Base-by-base conservation (phyloP, 176 grass and related monocot species). In the Avena atlantica region DNA sequence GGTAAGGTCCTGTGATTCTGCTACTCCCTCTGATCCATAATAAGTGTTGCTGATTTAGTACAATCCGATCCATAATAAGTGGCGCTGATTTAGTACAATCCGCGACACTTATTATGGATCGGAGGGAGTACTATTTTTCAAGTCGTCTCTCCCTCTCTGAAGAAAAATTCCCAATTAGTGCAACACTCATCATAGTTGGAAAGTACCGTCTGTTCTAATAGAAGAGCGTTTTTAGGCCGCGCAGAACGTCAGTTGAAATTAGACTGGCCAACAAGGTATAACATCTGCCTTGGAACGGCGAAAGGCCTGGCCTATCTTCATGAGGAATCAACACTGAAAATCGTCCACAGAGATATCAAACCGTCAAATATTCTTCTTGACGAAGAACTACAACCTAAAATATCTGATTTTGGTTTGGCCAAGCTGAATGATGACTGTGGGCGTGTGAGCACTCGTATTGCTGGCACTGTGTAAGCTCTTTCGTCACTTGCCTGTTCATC, bases 281-380 rank as follows among this genome's bases (percentile, higher is more conserved):
- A 81, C 25, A 93, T 95, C 84, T 95, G 91, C 88, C 67, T 93
- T 63, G 93, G 95, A 79, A 92, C 88, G 7, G 95, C 95, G 5
- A 92, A 85, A 83, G 95, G 95, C 48, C 78, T 98, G 69, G 76
- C 81, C 48, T 95, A 93, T 90, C 93, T 98, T 64, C 95, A 98
- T 72, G 95, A 98, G 81, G 95, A 95, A 77, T 95, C 93, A 56
- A 88, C 87, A 37, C 55, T 98, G 81, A 95, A 85, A 95, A 98
- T 98, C 55, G 53, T 98, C 63, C 95, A 98, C 75, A 92, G 95
- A 89, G 95, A 98, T 64, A 98, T 98, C 77, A 98, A 98, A 74
- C 85, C 93, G 27, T 87, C 93, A 58, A 95, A 98, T 87, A 95
- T 98, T 91, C 93, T 95, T 76, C 87, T 95, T 47, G 93, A 98